A percentile compares a stretch with the other conserved stretches of the same genome.
phyloP scores from a whole-genome alignment of 345 rosid species.

The Eucalyptus sp. region DNA sequence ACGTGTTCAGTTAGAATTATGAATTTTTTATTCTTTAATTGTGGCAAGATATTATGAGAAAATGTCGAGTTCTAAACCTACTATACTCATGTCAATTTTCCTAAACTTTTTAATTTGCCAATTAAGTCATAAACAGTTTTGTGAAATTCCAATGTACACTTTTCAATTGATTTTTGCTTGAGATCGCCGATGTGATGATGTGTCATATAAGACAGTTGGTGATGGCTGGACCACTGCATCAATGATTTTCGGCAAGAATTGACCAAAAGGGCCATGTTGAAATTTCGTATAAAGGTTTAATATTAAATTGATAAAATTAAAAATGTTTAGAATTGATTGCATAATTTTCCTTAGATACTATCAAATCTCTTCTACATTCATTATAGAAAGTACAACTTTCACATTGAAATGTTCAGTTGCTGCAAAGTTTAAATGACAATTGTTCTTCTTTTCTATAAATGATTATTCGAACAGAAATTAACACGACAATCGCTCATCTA shows the following conservation, averaged over 20 bases:
- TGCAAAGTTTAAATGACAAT: not conserved
- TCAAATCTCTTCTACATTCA: not conserved
- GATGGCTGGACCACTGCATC: fast-evolving
- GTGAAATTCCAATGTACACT: not conserved
- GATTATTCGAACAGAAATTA: not conserved
- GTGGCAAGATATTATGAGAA: not conserved
- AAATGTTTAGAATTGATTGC: not conserved
- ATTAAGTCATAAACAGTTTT: fast-evolving
- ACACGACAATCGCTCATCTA: not conserved
- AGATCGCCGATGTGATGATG: fast-evolving
- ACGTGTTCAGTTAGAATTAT: not conserved
- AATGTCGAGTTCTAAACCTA: fast-evolving
- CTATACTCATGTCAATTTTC: not conserved
- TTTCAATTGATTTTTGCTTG: not conserved
- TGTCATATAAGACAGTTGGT: fast-evolving
- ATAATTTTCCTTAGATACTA: fast-evolving
- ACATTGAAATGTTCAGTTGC: not conserved
- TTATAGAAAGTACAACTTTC: not conserved
- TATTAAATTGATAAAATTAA: not conserved
- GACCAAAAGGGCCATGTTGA: fast-evolving
- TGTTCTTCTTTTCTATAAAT: not conserved
- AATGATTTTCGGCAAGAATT: fast-evolving
- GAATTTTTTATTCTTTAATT: not conserved
- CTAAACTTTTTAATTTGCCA: not conserved
- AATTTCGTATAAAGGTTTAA: fast-evolving